Base-by-base conservation (phyloP, 1,284 basidiomycete genomes). In the Macrocybe sp. region DNA sequence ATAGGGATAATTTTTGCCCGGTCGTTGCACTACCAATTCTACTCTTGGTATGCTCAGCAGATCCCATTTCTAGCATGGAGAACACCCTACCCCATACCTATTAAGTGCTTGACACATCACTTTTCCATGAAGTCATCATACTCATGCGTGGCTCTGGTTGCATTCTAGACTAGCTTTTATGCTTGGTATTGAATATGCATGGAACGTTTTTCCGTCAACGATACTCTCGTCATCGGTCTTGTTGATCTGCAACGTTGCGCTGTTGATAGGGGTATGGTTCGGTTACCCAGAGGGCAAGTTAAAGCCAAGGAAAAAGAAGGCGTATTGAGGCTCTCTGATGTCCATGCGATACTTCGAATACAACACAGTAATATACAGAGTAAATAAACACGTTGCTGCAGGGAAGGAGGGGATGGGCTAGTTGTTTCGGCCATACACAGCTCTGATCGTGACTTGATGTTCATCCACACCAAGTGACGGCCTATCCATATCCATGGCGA, bases 1-100 rank as follows among this genome's bases (percentile, higher is more conserved):
- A 85, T 97, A 52, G 96, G 96, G 16, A 87, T 99, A 32, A 57
- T 90, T 3, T 97, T 90, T 64, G 91, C 97, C 10, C 82, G 97
- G n/a, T 97, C 94, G 10, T 69, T 99, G 46, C 96, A 99, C 65
- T 99, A 98, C 65, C 96, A 99, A 59, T 99, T 99, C 68, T 97
- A 97, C 65, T 86, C 89, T 4, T 99, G 96, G 97, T 98, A 98
- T 65, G 92, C 89, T 8, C 88, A 93, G 54, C 92, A 96, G 57
- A 65, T 97, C n/a, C 92, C 94, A 0, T 83, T 96, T 58, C 68
- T 99, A 28, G 70, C 81, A 4, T 94, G 84, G 80, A 79, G 81
- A 57, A 86, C 89, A 3, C 73, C 66, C 46, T 89, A 81, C 61
- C 84, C 83, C 16, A 40, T 78, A 11, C 33, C 68, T 22, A 6